Percentiles rank a stretch among this genome's conserved stretches.
These are phyloP conservation scores for Nemania abortiva DNA, from an alignment of 2,329 filamentous ascomycete species.

Conservation along the genomic window DNA sequence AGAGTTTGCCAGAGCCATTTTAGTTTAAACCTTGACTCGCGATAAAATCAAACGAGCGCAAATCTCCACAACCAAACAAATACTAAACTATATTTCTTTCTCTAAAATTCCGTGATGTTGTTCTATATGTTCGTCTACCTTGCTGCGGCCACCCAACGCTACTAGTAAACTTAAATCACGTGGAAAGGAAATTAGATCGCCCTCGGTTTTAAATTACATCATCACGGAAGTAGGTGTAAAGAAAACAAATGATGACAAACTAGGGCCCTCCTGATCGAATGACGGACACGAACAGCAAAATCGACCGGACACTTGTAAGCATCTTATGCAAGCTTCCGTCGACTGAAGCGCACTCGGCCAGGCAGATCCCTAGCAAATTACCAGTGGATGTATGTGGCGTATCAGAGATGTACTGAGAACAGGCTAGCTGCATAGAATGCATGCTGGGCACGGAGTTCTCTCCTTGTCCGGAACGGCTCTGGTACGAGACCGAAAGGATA, in stretches of 20 bases:
- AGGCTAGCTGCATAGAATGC: conserved; percentile 64
- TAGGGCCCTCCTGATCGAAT: conserved; percentile 48
- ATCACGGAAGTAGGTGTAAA: conserved; percentile 25
- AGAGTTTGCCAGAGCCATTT: conserved; percentile 21
- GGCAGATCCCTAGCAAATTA: conserved; percentile 56
- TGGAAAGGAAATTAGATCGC: not conserved
- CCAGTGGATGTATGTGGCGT: conserved; percentile 61
- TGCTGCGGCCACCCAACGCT: not conserved
- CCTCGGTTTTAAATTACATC: not conserved
- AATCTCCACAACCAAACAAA: not conserved
- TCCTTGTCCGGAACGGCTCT: conserved; percentile 36
- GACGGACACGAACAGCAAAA: conserved; percentile 50
- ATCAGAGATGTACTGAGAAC: conserved; percentile 59
- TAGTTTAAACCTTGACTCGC: conserved; percentile 20
- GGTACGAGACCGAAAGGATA: conserved; percentile 22
- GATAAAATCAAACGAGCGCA: not conserved
- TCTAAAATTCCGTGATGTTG: not conserved
- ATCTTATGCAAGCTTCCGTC: conserved; percentile 58
- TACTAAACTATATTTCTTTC: not conserved
- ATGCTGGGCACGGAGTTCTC: conserved; percentile 54
- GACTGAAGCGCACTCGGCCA: conserved; percentile 53
- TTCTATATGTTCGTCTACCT: not conserved
- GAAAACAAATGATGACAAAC: conserved; percentile 43
- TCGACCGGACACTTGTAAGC: conserved; percentile 51
- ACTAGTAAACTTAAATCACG: too few relatives aligned